Percentiles rank a stretch among this genome's conserved stretches.
Evolutionary conservation across 2,329 filamentous ascomycete genomes (phyloP).

Genomic region (Colletotrichum salicis): DNA sequence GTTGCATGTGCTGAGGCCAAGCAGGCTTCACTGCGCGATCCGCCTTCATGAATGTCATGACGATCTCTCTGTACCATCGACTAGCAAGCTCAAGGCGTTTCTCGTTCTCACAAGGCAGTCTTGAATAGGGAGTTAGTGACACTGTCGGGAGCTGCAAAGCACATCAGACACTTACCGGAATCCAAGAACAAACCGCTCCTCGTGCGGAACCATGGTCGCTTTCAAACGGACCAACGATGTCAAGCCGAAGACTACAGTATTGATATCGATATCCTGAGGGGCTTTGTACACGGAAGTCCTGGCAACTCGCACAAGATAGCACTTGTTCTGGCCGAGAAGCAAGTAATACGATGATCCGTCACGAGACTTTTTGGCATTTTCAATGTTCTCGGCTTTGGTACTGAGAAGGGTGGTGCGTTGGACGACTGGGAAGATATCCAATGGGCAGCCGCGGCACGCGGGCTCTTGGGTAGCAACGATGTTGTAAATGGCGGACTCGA

Average conservation of each 20-base stretch:
- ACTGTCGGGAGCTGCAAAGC: conserved; percentile 38
- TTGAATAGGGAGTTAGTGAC: conserved; percentile 11
- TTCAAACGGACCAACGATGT: conserved; percentile 63
- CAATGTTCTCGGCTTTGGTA: conserved; percentile 52
- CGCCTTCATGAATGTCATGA: conserved; percentile 63
- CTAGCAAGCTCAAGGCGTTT: conserved; percentile 63
- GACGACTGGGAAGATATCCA: conserved; percentile 63
- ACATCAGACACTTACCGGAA: conserved; percentile 57
- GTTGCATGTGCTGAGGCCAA: conserved; percentile 67
- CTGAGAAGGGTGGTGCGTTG: conserved; percentile 55
- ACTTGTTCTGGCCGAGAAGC: conserved; percentile 63
- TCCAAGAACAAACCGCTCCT: conserved; percentile 66
- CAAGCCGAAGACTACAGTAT: conserved; percentile 61
- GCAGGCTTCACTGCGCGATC: conserved; percentile 67
- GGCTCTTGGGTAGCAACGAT: conserved; percentile 59
- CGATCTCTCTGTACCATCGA: conserved; percentile 63
- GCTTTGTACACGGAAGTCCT: conserved; percentile 54
- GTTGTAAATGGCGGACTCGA: conserved; percentile 57
- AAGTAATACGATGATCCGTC: conserved; percentile 66
- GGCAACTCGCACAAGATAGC: conserved; percentile 62
- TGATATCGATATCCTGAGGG: conserved; percentile 59
- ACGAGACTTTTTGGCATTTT: conserved; percentile 56
- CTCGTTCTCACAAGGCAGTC: conserved; percentile 40
- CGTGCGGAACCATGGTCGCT: conserved; percentile 61
- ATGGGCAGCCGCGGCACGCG: conserved; percentile 42